Evolutionary conservation across 2,329 filamentous ascomycete species (phyloP).

Genomic region (Aspergillus persii): DNA sequence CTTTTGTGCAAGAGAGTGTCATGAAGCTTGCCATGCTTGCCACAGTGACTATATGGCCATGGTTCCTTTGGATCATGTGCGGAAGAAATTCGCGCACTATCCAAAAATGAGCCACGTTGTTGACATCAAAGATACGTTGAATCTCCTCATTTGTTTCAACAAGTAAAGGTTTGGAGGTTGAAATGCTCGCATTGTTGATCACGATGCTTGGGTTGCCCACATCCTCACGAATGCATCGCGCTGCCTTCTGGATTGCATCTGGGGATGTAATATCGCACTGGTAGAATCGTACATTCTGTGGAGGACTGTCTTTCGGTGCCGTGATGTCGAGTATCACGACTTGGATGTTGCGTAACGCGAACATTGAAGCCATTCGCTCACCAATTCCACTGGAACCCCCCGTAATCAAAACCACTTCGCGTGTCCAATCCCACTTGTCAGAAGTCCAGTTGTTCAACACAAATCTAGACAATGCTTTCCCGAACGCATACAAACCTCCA

Average conservation of each 20-base stretch:
- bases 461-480: too few relatives aligned
- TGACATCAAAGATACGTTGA: constrained; percentile 52
- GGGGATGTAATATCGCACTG: constrained; percentile 37
- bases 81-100: constrained; percentile 54
- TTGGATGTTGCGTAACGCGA: constrained; percentile 27
- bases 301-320: constrained; percentile 21
- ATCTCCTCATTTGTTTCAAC: constrained; percentile 46
- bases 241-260: constrained; percentile 26
- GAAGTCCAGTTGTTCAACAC: too few relatives aligned
- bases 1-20: constrained; percentile 48
- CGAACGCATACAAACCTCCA: too few relatives aligned
- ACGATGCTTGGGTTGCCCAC: constrained; percentile 48
- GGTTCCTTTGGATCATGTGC: constrained; percentile 49
- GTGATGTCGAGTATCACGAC: constrained; percentile 39
- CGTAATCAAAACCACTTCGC: constrained; percentile 37
- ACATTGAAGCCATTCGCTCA: constrained; percentile 33
- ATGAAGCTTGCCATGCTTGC: constrained; percentile 54
- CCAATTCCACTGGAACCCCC: constrained; percentile 41
- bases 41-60: constrained; percentile 58
- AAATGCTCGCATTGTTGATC: constrained; percentile 53
- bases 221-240: constrained; percentile 36
- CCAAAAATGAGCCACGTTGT: constrained; percentile 52
- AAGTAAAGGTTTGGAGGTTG: constrained; percentile 48
- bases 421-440: constrained; percentile 20
- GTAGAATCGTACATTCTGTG: constrained; percentile 38